Conservation (phyloP, 2,329 filamentous ascomycete species). For the Arthrinium puccinioides region DNA sequence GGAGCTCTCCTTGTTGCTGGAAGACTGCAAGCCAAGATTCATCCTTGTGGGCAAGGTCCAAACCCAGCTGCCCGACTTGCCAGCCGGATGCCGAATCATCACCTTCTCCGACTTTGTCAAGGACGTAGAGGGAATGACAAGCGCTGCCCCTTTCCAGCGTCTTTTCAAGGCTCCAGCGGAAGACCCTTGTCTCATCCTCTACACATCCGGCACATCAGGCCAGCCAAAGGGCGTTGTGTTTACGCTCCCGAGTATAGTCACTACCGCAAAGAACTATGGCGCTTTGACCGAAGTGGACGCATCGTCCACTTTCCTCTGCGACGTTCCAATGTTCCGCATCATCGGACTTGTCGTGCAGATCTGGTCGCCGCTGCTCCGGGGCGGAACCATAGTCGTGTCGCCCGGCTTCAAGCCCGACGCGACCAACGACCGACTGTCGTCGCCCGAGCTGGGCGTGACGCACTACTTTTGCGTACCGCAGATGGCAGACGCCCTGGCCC, state of each 20-base stretch:
- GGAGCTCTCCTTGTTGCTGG: background rate
- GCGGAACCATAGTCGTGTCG: constrained; percentile 4
- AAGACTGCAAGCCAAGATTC: background rate
- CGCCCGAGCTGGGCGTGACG: background rate
- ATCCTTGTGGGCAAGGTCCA: background rate
- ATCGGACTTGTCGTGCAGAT: constrained; percentile 4
- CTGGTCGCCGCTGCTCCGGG: constrained; percentile 1
- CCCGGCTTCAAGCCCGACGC: constrained; percentile 4
- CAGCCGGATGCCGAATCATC: background rate
- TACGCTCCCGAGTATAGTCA: constrained; percentile 28
- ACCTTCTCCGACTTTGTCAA: background rate
- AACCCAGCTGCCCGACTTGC: background rate
- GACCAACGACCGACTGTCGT: constrained; percentile 3
- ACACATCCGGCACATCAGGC: constrained; percentile 95
- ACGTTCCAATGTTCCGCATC: constrained; percentile 8
- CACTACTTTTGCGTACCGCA: constrained; percentile 6
- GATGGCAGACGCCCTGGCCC: constrained; percentile 4
- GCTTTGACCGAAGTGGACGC: background rate
- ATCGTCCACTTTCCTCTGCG: constrained; percentile 2
- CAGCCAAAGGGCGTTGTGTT: constrained; percentile 99
- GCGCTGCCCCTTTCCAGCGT: background rate
- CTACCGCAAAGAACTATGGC: background rate
- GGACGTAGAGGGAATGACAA: background rate
- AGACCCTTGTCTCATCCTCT: constrained; percentile 93
- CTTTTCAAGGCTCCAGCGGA: too few species aligned